Evolutionary conservation across 495 filamentous ascomycete species (phyloP), one percentile per base, ranked within the genome.

Genomic region (Xylaria intraflava): DNA sequence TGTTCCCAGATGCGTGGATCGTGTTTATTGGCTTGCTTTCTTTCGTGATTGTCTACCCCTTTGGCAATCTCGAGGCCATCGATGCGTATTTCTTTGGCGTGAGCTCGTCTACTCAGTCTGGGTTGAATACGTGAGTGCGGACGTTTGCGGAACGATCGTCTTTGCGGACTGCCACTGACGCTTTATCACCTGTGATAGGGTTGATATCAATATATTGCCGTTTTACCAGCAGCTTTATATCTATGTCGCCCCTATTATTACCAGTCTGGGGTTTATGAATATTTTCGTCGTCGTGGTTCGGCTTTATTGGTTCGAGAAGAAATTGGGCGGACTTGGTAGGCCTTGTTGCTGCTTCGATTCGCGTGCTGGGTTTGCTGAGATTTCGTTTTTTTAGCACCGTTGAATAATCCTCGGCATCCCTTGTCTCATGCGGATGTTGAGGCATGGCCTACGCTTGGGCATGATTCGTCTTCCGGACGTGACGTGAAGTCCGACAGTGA

Each of bases 281-380:
- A 74, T 82, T 10, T 78, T 79, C 22, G 82, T 90, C 24, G 86
- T 91, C 0, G 88, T 89, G 62, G 70, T 90, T 17, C 82, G 88
- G 0, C 67, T 91, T 20, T 89, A 89, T 65, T 91, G 87, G 87
- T 92, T 91, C 59, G 86, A 91, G 69, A 88, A 88, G 62, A 78
- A 86, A 0, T 89, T 92, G 58, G 80, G 88, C 62, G 72, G 84
- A 53, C 76, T 90, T 48, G 88, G 54, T 51, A 17, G 20, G 54
- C 51, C 22, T 12, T 1, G 7, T 19, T 6, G 9, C 31, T 35
- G 9, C 12, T 35, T 12, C 31, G 12, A 14, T 35, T 5, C 7
- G 3, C 12, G 7, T 3, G 31, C 6, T 35, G 6, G 9, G 6
- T n/a, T 8, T 35, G 31, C 14, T 35, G 14, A 35, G 4, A 12